Conservation (phyloP, 192 early-diverging fungal species). For the Rhizophlyctis rosea region DNA sequence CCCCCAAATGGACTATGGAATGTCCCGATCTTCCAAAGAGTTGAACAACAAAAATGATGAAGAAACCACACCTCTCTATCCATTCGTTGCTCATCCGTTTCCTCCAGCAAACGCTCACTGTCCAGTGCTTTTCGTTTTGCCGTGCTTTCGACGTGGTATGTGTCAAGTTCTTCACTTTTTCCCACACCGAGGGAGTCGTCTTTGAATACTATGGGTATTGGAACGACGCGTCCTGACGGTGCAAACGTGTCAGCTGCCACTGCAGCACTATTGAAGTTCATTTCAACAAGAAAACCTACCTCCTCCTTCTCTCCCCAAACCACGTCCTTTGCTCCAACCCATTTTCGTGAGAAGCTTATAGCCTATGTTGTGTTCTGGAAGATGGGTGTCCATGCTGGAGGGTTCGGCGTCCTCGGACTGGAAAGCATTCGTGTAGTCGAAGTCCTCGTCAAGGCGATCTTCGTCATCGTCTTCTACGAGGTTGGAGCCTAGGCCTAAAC, state of each 20-base stretch:
- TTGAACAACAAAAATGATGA: too few species aligned
- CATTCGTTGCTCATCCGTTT: constrained; percentile 54
- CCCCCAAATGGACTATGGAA: constrained; percentile 2
- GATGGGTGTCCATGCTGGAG: constrained; percentile 56
- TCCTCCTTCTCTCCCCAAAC: constrained; percentile 53
- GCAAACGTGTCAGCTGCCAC: neutral
- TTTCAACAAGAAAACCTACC: constrained; percentile 33
- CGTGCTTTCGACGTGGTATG: constrained; percentile 55
- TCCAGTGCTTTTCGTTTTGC: constrained; percentile 61
- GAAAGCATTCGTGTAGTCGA: too few species aligned
- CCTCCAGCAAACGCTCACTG: constrained; percentile 62
- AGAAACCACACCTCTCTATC: constrained; percentile 57
- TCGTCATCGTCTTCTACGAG: too few species aligned
- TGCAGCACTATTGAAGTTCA: neutral
- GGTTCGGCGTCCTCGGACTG: constrained; percentile 22
- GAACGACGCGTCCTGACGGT: constrained; percentile 61
- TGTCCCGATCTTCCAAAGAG: neutral
- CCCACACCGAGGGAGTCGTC: constrained; percentile 66
- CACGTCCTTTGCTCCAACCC: constrained; percentile 66
- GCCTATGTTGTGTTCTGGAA: constrained; percentile 61
- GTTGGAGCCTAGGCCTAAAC: too few species aligned
- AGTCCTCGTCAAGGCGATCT: too few species aligned
- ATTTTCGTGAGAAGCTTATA: constrained; percentile 66
- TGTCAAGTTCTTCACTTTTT: constrained; percentile 47
- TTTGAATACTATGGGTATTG: constrained; percentile 66